These are phyloP conservation scores for Scheffersomyces insectosa DNA, from an alignment of 1,139 yeast genomes.

Conservation along the genomic window DNA sequence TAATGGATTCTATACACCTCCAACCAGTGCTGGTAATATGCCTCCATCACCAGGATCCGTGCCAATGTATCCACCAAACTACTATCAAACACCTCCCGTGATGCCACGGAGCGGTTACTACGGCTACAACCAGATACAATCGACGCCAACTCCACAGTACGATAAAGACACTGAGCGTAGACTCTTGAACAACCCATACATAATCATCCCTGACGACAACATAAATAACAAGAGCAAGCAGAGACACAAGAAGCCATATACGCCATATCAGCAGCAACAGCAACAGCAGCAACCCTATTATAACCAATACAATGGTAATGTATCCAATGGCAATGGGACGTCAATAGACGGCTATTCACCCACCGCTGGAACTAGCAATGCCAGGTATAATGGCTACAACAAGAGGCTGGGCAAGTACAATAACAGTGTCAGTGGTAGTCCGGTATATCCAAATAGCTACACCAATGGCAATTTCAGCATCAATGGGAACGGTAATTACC, in stretches of 20 bases:
- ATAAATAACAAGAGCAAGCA: slow-evolving; percentile 5
- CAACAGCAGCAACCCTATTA: neutral
- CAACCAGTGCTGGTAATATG: slow-evolving; percentile 2
- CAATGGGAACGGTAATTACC: neutral
- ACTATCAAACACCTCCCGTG: slow-evolving; percentile 5
- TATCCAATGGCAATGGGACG: neutral
- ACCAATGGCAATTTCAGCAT: neutral
- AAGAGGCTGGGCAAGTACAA: no score
- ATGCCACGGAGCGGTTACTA: slow-evolving; percentile 7
- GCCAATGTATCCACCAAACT: slow-evolving; percentile 2
- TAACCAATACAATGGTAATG: neutral
- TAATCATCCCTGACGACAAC: slow-evolving; percentile 25
- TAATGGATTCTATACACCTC: slow-evolving; percentile 4
- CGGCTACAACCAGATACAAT: neutral
- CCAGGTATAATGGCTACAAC: no score
- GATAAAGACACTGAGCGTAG: slow-evolving; percentile 32
- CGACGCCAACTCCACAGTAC: slow-evolving; percentile 10
- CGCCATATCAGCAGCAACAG: neutral
- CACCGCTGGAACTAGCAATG: no score
- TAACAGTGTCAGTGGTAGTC: no score
- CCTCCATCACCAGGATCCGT: neutral
- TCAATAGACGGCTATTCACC: no score
- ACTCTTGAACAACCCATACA: slow-evolving; percentile 33
- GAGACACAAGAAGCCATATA: slow-evolving; percentile 1
- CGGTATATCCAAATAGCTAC: no score